Conservation (phyloP, 208 protist genomes). For the Leishmania braziliensis region DNA sequence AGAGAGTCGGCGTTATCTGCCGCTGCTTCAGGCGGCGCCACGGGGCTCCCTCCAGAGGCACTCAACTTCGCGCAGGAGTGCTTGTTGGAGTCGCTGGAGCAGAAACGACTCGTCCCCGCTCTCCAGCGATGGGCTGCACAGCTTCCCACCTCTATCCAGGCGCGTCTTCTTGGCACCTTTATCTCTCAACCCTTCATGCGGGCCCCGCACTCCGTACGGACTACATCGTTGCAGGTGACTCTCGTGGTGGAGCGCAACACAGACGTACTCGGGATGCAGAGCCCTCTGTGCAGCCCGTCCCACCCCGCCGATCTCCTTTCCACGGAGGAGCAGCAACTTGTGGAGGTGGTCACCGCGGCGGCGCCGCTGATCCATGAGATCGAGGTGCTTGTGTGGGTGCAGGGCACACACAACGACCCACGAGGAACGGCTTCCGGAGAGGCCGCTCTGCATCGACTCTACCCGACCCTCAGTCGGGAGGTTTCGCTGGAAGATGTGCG, state of each 20-base stretch:
- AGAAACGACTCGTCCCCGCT: slow-evolving; percentile 57
- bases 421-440: background rate
- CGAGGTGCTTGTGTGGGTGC: slow-evolving; percentile 48
- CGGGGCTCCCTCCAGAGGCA: too few species aligned
- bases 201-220: background rate
- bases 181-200: slow-evolving; percentile 46
- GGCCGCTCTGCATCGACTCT: slow-evolving; percentile 16
- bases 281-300: slow-evolving; percentile 60
- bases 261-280: slow-evolving; percentile 49
- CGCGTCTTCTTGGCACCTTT: slow-evolving; percentile 43
- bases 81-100: slow-evolving; percentile 74
- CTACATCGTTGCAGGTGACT: slow-evolving; percentile 43
- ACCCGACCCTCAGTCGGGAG: slow-evolving; percentile 15
- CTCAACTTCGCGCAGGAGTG: slow-evolving; percentile 24
- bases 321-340: slow-evolving; percentile 64
- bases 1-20: background rate
- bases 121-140: slow-evolving; percentile 61
- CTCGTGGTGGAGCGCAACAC: slow-evolving; percentile 50
- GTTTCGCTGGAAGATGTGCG: background rate
- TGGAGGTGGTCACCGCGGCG: slow-evolving; percentile 61
- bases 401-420: slow-evolving; percentile 2
- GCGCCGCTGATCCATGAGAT: slow-evolving; percentile 54
- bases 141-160: slow-evolving; percentile 46
- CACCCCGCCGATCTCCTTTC: slow-evolving; percentile 63
- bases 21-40: background rate